Conservation (phyloP, 108 stramenopile species). For the Thalassiosira profunda region DNA sequence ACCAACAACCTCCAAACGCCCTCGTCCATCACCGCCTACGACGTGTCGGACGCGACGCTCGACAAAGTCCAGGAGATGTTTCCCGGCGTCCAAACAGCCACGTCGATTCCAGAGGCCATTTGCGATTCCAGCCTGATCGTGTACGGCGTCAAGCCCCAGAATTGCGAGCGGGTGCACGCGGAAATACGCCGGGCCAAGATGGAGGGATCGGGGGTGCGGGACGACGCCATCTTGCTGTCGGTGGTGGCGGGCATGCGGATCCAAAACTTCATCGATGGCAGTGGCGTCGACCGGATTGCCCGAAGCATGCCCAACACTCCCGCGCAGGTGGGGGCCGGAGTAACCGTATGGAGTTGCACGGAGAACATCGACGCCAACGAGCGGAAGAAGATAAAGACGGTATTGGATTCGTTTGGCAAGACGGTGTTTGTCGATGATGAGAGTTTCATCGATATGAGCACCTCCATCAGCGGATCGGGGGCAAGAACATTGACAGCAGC, state of each 20-base stretch:
- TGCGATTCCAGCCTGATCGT: conserved; percentile 81
- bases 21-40: conserved; percentile 64
- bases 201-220: conserved; percentile 16
- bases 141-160: conserved; percentile 94
- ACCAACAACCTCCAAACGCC: conserved; percentile 64
- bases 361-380: conserved; percentile 65
- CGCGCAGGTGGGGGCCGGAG: conserved; percentile 76
- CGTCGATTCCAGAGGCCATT: conserved; percentile 63
- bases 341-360: conserved; percentile 90
- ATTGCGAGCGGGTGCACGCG: conserved; percentile 61
- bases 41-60: conserved; percentile 62
- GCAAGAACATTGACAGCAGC: too few species aligned
- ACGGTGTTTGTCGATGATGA: conserved; percentile 92
- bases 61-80: conserved; percentile 37
- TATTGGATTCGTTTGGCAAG: conserved; percentile 81
- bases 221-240: conserved; percentile 67
- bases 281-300: conserved; percentile 67
- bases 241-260: conserved; percentile 72
- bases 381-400: conserved; percentile 54
- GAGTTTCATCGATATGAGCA: conserved; percentile 92
- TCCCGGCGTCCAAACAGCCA: conserved; percentile 50
- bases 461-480: conserved; percentile 89
- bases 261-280: conserved; percentile 30
- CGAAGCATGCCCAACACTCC: conserved; percentile 97
- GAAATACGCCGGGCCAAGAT: conserved; percentile 32